Base-by-base conservation (phyloP, 139 green algal species). In the Closterium sp. region DNA sequence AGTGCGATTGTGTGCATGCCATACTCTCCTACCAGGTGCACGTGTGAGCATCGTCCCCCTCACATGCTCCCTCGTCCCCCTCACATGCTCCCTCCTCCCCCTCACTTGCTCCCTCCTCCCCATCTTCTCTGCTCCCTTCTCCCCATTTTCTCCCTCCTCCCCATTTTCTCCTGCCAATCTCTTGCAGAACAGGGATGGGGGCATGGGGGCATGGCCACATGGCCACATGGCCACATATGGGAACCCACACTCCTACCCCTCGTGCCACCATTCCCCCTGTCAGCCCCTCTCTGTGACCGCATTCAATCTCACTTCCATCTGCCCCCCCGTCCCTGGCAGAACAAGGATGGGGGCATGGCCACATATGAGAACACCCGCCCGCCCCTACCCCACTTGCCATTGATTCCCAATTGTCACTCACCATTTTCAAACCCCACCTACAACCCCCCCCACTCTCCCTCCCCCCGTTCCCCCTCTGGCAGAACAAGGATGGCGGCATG, bases 311-410 rank as follows among this genome's bases (percentile, higher is more conserved):
- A 66, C 3, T 1, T 9, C 38, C 38, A 19, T 9, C 38, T 66
- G 3, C 19, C 4, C 38, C 38, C 38, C n/a, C n/a, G n/a, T n/a
- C n/a, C n/a, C 55, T 19, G 5, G 4, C 97, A 99, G 94, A 99
- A 99, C 95, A 34, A 66, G 23, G 94, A 96, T 92, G 98, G 98
- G 3, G 98, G 98, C 43, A 99, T 98, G 97, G 98, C 98, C 16
- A 99, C 98, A 3, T 99, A 99, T 90, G 98, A 99, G 91, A 98
- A 98, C 94, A 99, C 97, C 25, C 96, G 98, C 25, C 97, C 95
- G 9, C n/a, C n/a, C n/a, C n/a, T n/a, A n/a, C n/a, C n/a, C n/a
- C n/a, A n/a, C n/a, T n/a, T n/a, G n/a, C n/a, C n/a, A n/a, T n/a
- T n/a, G n/a, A n/a, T n/a, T n/a, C n/a, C n/a, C n/a, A n/a, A n/a